Conservation (phyloP, 305 asterid genomes). For the Petunia hybrid region DNA sequence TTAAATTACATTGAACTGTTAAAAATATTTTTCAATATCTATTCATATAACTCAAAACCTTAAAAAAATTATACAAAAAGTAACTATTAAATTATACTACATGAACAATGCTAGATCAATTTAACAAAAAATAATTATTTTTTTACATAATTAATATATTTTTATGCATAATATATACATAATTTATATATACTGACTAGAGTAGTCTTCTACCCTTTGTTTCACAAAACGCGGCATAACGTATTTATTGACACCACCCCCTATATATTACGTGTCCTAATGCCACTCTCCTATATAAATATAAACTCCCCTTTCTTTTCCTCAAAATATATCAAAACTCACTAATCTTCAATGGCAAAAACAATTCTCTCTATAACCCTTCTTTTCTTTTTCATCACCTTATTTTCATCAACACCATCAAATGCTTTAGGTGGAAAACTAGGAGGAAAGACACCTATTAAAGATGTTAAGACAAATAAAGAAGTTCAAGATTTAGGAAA, state of each 20-base stretch:
- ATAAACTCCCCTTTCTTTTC: neutral
- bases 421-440: constrained; percentile 36
- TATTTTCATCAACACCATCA: constrained; percentile 26
- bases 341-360: constrained; percentile 33
- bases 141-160: neutral
- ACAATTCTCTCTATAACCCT: constrained; percentile 7
- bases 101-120: too few relatives aligned
- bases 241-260: constrained; percentile 41
- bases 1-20: too few relatives aligned
- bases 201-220: neutral
- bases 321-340: neutral
- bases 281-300: neutral
- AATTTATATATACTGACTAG: too few relatives aligned
- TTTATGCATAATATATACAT: neutral
- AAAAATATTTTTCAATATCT: too few relatives aligned
- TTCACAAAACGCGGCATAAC: constrained; percentile 46
- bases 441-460: constrained; percentile 43
- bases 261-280: constrained; percentile 40
- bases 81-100: too few relatives aligned
- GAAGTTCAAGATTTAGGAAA: constrained; percentile 50
- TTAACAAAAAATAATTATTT: too few relatives aligned
- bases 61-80: too few relatives aligned
- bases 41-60: too few relatives aligned
- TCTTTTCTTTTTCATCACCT: constrained; percentile 19
- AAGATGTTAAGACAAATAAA: constrained; percentile 44